These are phyloP conservation scores for Colletotrichum trifolii DNA, from an alignment of 2,329 filamentous ascomycete species.

Conservation along the genomic window DNA sequence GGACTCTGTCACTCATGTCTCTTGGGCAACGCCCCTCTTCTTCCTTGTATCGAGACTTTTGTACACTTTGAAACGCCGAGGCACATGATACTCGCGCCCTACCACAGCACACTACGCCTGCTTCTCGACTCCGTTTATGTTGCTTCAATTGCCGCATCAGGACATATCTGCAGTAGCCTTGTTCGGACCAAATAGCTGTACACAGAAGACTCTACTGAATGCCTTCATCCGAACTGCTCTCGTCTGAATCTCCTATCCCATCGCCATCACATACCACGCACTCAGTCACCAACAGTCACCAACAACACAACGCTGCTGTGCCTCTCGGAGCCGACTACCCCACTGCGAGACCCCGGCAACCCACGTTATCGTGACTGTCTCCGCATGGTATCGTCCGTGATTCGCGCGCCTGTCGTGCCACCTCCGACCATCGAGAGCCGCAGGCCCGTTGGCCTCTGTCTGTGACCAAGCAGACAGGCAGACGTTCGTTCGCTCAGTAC, in stretches of 20 bases:
- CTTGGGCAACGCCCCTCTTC: conserved; percentile 2
- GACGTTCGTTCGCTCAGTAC: too few species aligned
- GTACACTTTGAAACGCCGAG: neutral
- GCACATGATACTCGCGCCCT: neutral
- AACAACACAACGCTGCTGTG: neutral
- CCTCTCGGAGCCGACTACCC: conserved; percentile 22
- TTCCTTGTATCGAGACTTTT: neutral
- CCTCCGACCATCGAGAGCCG: conserved; percentile 21
- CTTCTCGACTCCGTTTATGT: neutral
- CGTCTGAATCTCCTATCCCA: conserved; percentile 5
- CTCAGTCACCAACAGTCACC: neutral
- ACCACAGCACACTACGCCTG: neutral
- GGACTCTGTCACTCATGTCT: neutral
- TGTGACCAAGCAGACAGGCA: too few species aligned
- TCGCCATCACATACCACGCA: conserved; percentile 5
- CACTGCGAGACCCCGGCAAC: conserved; percentile 22
- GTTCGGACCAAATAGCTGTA: too few species aligned
- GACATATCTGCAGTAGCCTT: neutral
- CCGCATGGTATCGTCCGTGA: conserved; percentile 26
- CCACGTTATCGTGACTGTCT: conserved; percentile 27
- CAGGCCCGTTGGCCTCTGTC: too few species aligned
- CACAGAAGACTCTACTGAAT: too few species aligned
- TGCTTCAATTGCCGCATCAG: neutral
- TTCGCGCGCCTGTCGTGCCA: conserved; percentile 32
- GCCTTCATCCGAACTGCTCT: too few species aligned